Evolutionary conservation across 768 basidiomycete genomes (phyloP).

Genomic region (Leucosporidium scottii): DNA sequence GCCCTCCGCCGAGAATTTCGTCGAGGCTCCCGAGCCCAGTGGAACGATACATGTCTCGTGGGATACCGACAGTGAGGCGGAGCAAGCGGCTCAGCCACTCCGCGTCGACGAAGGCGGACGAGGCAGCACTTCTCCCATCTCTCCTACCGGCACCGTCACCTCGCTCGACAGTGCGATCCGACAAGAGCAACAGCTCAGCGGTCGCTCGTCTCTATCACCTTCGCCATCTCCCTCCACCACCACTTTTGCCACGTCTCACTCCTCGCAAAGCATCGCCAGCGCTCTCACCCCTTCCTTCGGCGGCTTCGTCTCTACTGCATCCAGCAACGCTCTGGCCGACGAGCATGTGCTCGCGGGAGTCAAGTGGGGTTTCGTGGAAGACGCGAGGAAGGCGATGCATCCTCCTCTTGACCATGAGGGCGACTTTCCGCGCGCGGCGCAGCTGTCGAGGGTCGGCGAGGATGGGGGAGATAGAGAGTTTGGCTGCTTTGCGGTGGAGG

Average conservation of each 20-base stretch:
- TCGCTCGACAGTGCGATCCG: no score
- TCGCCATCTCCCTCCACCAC: neutral
- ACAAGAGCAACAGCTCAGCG: no score
- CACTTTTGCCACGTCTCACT: neutral
- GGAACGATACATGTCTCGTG: no score
- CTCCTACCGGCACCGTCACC: no score
- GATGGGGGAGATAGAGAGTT: constrained; percentile 5
- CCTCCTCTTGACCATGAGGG: constrained; percentile 19
- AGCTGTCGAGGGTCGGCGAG: constrained; percentile 4
- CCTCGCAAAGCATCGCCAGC: neutral
- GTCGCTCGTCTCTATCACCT: no score
- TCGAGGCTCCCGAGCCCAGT: no score
- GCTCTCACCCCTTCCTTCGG: constrained; percentile 14
- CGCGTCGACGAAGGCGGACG: no score
- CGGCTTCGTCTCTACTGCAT: constrained; percentile 8
- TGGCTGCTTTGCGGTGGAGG: constrained; percentile 26
- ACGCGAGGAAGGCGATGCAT: neutral
- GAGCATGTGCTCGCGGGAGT: constrained; percentile 10
- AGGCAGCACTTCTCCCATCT: no score
- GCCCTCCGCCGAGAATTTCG: neutral
- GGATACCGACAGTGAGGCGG: no score
- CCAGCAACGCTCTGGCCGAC: constrained; percentile 2
- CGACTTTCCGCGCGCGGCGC: constrained; percentile 19
- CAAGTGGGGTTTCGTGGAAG: constrained; percentile 22
- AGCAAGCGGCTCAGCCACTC: no score